Conservation (phyloP, 192 early-diverging fungal genomes). For the Cetraspora pellucida region DNA sequence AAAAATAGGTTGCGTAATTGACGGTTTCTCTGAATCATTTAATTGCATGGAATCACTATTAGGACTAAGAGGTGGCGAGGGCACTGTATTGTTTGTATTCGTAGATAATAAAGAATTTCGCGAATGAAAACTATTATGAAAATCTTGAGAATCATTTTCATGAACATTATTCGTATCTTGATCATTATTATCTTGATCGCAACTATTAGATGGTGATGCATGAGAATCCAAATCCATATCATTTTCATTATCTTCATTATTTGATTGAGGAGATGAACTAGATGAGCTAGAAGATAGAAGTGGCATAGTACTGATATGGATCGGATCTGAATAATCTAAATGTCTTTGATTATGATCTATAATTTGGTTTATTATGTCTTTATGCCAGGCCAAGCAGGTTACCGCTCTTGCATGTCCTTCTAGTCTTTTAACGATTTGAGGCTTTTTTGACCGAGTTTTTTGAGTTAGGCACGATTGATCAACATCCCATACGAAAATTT, state of each 20-base stretch:
- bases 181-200: too few relatives aligned
- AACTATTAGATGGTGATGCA: too few relatives aligned
- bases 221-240: conserved; percentile 14
- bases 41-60: background rate
- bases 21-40: background rate
- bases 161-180: too few relatives aligned
- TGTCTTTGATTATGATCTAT: background rate
- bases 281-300: background rate
- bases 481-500: conserved; percentile 17
- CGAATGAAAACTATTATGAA: too few relatives aligned
- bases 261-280: background rate
- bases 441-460: background rate
- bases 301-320: background rate
- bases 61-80: background rate
- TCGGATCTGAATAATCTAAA: background rate
- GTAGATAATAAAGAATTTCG: background rate
- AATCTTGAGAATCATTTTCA: too few relatives aligned
- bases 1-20: background rate
- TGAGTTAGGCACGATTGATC: background rate
- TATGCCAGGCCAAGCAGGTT: conserved; percentile 21
- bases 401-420: conserved; percentile 17
- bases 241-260: background rate
- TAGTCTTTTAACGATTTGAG: background rate
- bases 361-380: background rate
- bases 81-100: background rate